These are phyloP conservation scores for Hylodesmum podocarpum DNA, from an alignment of 306 rosid genomes.

Conservation along the genomic window DNA sequence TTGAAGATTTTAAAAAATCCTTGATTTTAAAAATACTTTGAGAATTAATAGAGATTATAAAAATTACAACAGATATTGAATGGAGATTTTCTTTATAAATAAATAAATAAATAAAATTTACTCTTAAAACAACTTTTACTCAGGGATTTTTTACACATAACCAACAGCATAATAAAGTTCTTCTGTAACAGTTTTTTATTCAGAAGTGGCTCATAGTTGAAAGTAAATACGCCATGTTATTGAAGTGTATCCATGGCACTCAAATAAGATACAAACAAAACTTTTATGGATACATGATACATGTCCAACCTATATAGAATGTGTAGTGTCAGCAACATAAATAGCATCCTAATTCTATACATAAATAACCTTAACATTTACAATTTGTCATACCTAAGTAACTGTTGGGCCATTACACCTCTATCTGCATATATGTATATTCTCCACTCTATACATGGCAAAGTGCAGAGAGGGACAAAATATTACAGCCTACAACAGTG, in stretches of 20 bases:
- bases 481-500: conserved; percentile 39
- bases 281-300: conserved; percentile 23
- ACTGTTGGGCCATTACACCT: conserved; percentile 35
- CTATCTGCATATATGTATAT: conserved; percentile 37
- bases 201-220: background rate
- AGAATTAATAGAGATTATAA: background rate
- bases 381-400: conserved; percentile 34
- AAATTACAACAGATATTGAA: background rate
- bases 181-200: background rate
- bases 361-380: conserved; percentile 36
- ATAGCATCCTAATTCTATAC: conserved; percentile 38
- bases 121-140: background rate
- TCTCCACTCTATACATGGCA: conserved; percentile 52
- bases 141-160: background rate
- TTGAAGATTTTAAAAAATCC: too few species aligned
- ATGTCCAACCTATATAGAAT: conserved; percentile 13
- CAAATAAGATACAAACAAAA: conserved; percentile 33
- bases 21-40: background rate
- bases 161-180: background rate
- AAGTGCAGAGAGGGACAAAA: conserved; percentile 24
- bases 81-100: background rate
- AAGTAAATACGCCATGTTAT: background rate
- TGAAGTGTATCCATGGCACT: conserved; percentile 6
- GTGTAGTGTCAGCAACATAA: conserved; percentile 15
- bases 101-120: background rate